Base-by-base conservation (phyloP, 2,329 filamentous ascomycete species). In the Cladobotryum mycophilum region DNA sequence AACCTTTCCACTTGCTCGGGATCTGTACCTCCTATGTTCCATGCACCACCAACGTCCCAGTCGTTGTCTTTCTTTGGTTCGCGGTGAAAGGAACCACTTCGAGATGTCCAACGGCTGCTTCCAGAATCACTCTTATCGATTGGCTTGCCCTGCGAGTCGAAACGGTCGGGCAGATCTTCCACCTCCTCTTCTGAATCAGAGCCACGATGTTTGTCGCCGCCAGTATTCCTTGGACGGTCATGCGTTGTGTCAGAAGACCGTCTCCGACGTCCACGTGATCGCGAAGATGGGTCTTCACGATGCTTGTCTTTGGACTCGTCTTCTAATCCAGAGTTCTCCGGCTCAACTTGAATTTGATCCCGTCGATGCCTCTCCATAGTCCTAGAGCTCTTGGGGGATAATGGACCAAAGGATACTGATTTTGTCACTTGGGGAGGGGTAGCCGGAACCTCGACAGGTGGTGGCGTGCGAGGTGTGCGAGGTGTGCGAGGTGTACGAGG, bases 341-440 rank as follows among this genome's bases (percentile, higher is more conserved):
- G 56, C 14, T 55, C 54, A 18, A 56, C 58, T n/a, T 61, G 52
- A 20, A 59, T 62, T 17, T 72, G 67, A 12, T 67, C 62, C 34
- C 60, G 60, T 37, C 61, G 69, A 52, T 76, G 75, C 22, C 66
- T 61, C 17, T 67, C 63, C 58, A 78, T 70, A 0, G 74, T 76
- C 49, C 63, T 68, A 0, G 71, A 71, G 14, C 74, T 77, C 47
- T 73, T 70, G 1, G 76, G 76, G 3, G 76, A 79, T 38, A 79
- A 59, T 0, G 76, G 76, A 2, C 71, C 68, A 49, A 78, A 79
- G 2, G 64, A 57, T 1, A 79, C 74, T 1, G 71, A 71, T 53
- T 76, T 76, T 18, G 65, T 53, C 11, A 46, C 43, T 34, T 45
- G 20, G 20, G 43, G 22, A 20, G 43, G 20, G 5, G 20, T 18